phyloP scores from a whole-genome alignment of 306 rosid genomes.

The Carpinus viminea region DNA sequence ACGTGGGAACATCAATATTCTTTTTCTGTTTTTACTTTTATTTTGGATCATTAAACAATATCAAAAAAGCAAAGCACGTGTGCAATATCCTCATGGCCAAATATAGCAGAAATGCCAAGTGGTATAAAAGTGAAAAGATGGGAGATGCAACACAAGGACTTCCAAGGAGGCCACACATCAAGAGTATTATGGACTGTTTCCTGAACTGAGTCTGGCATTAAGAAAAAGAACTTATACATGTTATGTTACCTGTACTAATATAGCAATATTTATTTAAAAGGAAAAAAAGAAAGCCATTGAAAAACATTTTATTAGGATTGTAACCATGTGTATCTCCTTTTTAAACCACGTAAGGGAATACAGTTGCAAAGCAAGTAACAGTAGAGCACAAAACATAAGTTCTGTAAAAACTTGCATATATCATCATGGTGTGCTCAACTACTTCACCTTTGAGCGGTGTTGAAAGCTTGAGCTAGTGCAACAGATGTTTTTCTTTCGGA shows the following conservation, averaged over 20 bases:
- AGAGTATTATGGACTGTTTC: background rate
- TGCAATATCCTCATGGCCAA: background rate
- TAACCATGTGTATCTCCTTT: background rate
- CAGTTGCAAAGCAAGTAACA: background rate
- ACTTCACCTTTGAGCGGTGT: conserved; percentile 71
- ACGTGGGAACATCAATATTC: conserved; percentile 6
- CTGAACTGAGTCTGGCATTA: background rate
- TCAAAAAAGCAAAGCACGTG: background rate
- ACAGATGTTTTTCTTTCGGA: conserved; percentile 63
- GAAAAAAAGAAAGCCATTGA: background rate
- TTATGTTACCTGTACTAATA: background rate
- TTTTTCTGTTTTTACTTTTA: background rate
- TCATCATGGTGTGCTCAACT: conserved; percentile 13
- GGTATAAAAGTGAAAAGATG: background rate
- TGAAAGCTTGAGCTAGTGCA: conserved; percentile 86
- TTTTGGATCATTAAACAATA: background rate
- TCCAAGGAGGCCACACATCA: background rate
- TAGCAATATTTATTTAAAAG: background rate
- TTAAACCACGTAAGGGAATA: background rate
- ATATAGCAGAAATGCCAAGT: background rate
- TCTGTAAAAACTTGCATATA: conserved; percentile 4
- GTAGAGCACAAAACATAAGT: conserved; percentile 9
- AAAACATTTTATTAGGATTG: background rate
- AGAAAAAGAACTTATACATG: background rate
- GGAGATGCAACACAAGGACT: background rate